Evolutionary conservation across 1,139 yeast genomes (phyloP).

Genomic region (Geotrichum europaeum): DNA sequence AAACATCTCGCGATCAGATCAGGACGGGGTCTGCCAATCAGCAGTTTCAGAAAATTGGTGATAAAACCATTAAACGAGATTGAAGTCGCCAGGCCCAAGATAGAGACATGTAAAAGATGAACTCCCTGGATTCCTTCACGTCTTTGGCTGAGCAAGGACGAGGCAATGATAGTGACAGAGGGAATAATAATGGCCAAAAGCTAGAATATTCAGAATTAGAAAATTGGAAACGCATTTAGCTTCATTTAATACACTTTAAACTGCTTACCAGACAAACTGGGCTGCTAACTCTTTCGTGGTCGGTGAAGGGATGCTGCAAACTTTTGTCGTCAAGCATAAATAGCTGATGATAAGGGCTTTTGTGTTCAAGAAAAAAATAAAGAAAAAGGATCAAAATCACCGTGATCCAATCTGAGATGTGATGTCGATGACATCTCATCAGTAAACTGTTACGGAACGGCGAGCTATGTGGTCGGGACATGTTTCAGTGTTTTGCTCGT

Average conservation of each 20-base stretch:
- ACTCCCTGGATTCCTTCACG: conserved; percentile 25
- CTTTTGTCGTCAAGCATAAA: conserved; percentile 31
- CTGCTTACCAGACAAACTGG: conserved; percentile 24
- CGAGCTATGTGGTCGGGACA: background rate
- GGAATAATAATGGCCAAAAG: conserved; percentile 32
- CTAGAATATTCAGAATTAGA: conserved; percentile 1
- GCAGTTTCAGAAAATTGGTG: conserved; percentile 56
- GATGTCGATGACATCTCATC: conserved; percentile 8
- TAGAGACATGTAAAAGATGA: conserved; percentile 36
- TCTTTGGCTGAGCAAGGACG: conserved; percentile 22
- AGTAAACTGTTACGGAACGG: background rate
- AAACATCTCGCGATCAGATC: conserved; percentile 69
- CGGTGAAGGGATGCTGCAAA: conserved; percentile 51
- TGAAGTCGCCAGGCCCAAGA: conserved; percentile 43
- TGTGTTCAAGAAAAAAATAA: conserved; percentile 20
- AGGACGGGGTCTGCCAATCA: conserved; percentile 79
- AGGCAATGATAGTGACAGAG: conserved; percentile 27
- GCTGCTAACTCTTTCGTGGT: conserved; percentile 44
- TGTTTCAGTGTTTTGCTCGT: background rate
- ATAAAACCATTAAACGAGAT: conserved; percentile 41
- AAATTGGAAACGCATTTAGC: background rate
- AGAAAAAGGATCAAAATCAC: background rate
- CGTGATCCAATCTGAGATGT: conserved; percentile 15
- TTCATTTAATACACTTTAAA: background rate
- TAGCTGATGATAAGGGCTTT: conserved; percentile 30